Base-by-base conservation (phyloP, 176 grass and related monocot genomes). In the Avena insularis region DNA sequence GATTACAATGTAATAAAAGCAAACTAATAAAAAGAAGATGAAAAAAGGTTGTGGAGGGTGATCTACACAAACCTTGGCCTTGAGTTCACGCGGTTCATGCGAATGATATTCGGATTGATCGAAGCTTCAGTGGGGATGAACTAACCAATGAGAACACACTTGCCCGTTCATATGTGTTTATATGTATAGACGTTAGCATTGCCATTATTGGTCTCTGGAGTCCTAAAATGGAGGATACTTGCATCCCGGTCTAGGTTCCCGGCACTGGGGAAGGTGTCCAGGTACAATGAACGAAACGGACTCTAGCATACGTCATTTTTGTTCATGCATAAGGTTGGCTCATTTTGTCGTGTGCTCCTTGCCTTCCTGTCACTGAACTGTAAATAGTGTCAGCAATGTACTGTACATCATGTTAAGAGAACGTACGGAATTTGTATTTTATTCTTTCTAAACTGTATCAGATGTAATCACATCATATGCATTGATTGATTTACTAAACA, bases 61-160 rank as follows among this genome's bases (percentile, higher is more conserved):
- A 73, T 59, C 23, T 27, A 9, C 4, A 23, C 68, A 83, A 40
- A 83, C 53, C 82, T 83, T 73, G 20, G 51, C 16, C 82, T 75
- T 75, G 21, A 47, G 23, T 49, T 75, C 21, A 54, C 62, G 63
- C 80, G 13, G 55, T 1, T 84, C 38, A 31, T 27, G 36, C 8
- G 4, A 16, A 60, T 61, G 21, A 57, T 62, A 12, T 46, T 62
- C 71, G 27, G 1, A 12, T 20, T 33, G 55, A 31, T 36, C 20
- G 70, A 75, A 20, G 23, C 55, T 62, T 62, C 31, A 43, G 0
- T 0, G 4, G 40, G 49, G 23, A 49, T 29, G 38, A 75, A 20
- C 19, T 48, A 46, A 33, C 35, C 12, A 59, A 9, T 75, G 9
- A 29, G 38, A 31, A 15, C 23, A 23, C 19, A 60, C 20, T 55